phyloP scores from a whole-genome alignment of 495 filamentous ascomycete species.

The Chaetomium tenue region DNA sequence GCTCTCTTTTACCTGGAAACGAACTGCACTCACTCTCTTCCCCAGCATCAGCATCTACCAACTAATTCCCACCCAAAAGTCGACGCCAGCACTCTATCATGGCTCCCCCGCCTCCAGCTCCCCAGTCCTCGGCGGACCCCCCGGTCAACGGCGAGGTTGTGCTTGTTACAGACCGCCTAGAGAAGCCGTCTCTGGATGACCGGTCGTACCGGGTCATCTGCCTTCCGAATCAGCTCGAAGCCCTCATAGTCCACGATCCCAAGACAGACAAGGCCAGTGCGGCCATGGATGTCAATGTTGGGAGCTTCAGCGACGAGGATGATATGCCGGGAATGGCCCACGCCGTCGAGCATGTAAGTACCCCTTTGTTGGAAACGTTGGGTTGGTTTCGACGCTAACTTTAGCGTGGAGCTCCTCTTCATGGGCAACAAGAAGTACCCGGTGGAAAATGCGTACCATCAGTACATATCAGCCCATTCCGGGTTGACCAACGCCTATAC shows the following conservation, averaged over 20 bases:
- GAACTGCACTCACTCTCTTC: not conserved
- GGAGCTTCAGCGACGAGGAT: slow-evolving; percentile 87
- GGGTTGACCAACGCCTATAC: slow-evolving; percentile 96
- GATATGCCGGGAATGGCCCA: slow-evolving; percentile 94
- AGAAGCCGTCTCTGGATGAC: slow-evolving; percentile 86
- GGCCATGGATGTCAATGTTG: slow-evolving; percentile 92
- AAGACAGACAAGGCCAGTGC: slow-evolving; percentile 97
- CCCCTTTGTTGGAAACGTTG: not conserved
- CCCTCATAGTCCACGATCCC: slow-evolving; percentile 86
- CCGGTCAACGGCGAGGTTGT: slow-evolving; percentile 45
- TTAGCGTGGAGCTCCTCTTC: slow-evolving; percentile 70
- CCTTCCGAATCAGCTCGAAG: slow-evolving; percentile 88
- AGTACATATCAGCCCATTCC: slow-evolving; percentile 84
- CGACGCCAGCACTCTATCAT: slow-evolving; percentile 23
- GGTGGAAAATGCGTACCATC: slow-evolving; percentile 91
- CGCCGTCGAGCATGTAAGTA: slow-evolving; percentile 68
- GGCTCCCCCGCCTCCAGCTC: slow-evolving; percentile 27
- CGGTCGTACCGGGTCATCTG: slow-evolving; percentile 84
- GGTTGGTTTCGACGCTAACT: slow-evolving; percentile 18
- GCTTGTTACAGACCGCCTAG: slow-evolving; percentile 73
- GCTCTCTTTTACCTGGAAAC: not conserved
- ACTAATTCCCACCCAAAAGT: not conserved
- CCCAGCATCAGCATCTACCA: not conserved
- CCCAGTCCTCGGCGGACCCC: slow-evolving; percentile 21
- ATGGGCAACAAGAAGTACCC: slow-evolving; percentile 99